Evolutionary conservation across 805 yeast genomes (phyloP).

Genomic region (Candida coleopterorum): DNA sequence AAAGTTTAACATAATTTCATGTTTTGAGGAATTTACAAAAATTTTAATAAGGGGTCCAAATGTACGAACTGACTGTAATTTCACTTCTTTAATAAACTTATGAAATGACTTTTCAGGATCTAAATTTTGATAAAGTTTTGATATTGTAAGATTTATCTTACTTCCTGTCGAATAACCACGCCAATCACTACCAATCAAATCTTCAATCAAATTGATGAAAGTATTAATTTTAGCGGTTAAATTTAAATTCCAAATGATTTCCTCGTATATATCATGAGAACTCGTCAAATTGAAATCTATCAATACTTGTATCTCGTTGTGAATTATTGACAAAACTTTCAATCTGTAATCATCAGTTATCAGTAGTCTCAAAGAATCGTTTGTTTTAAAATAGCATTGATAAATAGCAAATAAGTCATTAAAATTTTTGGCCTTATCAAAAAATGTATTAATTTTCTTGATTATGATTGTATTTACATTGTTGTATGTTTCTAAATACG

Average conservation of each 20-base stretch:
- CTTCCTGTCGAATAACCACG: conserved; percentile 46
- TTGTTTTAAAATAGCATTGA: conserved; percentile 15
- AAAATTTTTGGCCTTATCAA: conserved; percentile 22
- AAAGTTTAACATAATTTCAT: conserved; percentile 46
- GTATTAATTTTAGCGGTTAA: conserved; percentile 19
- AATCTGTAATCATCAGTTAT: conserved; percentile 35
- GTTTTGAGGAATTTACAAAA: conserved; percentile 13
- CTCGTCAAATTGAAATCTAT: conserved; percentile 11
- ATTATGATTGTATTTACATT: conserved; percentile 19
- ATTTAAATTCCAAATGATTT: conserved; percentile 16
- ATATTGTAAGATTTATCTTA: conserved; percentile 49
- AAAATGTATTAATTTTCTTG: conserved; percentile 19
- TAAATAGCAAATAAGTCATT: conserved; percentile 25
- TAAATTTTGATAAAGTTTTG: conserved; percentile 41
- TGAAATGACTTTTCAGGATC: conserved; percentile 38
- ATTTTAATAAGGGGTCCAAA: conserved; percentile 39
- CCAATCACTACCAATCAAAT: conserved; percentile 34
- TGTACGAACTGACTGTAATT: conserved; percentile 2
- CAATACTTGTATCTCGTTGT: conserved; percentile 20
- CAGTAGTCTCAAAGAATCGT: conserved; percentile 17
- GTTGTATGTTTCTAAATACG: conserved; percentile 19
- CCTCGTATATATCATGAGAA: not conserved
- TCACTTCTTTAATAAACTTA: conserved; percentile 42
- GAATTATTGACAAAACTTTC: conserved; percentile 24
- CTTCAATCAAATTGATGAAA: conserved; percentile 19